phyloP scores from a whole-genome alignment of 2,329 filamentous ascomycete genomes.

The Paraconiothyrium sp. region DNA sequence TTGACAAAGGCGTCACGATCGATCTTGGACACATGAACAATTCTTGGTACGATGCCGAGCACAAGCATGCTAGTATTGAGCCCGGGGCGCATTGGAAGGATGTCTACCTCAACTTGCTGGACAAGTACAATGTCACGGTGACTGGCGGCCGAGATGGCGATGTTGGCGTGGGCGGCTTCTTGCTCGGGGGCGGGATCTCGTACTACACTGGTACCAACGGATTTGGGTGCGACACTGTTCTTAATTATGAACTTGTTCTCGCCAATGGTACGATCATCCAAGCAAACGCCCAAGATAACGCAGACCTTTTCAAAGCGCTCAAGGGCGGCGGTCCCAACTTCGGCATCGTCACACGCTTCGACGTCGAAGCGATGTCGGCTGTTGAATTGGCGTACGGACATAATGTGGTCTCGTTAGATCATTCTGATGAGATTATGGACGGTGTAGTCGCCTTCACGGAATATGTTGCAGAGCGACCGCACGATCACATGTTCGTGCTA shows the following conservation, averaged over 20 bases:
- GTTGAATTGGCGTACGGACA: slow-evolving; percentile 22
- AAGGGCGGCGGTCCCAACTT: slow-evolving; percentile 54
- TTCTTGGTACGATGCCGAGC: slow-evolving; percentile 17
- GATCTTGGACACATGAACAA: slow-evolving; percentile 27
- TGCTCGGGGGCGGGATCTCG: slow-evolving; percentile 29
- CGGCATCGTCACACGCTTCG: slow-evolving; percentile 51
- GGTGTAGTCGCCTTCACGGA: slow-evolving; percentile 19
- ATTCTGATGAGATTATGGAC: slow-evolving; percentile 19
- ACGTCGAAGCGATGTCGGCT: slow-evolving; percentile 41
- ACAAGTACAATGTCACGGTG: slow-evolving; percentile 15
- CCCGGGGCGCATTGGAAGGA: slow-evolving; percentile 40
- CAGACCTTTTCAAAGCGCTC: slow-evolving; percentile 49
- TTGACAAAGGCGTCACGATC: slow-evolving; percentile 30
- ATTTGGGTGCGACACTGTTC: slow-evolving; percentile 28
- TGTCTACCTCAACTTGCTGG: slow-evolving; percentile 37
- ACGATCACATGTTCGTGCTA: slow-evolving; percentile 14
- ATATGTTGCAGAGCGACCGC: not conserved
- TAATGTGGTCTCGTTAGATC: slow-evolving; percentile 16
- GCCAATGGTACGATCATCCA: slow-evolving; percentile 46
- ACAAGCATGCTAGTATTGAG: slow-evolving; percentile 22
- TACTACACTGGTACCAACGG: slow-evolving; percentile 23
- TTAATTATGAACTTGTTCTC: slow-evolving; percentile 46
- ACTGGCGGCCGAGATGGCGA: slow-evolving; percentile 24
- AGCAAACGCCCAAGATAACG: slow-evolving; percentile 39
- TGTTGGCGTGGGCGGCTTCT: slow-evolving; percentile 29